These are phyloP conservation scores for Tylopilus balloui DNA, from an alignment of 768 basidiomycete genomes.

Conservation along the genomic window DNA sequence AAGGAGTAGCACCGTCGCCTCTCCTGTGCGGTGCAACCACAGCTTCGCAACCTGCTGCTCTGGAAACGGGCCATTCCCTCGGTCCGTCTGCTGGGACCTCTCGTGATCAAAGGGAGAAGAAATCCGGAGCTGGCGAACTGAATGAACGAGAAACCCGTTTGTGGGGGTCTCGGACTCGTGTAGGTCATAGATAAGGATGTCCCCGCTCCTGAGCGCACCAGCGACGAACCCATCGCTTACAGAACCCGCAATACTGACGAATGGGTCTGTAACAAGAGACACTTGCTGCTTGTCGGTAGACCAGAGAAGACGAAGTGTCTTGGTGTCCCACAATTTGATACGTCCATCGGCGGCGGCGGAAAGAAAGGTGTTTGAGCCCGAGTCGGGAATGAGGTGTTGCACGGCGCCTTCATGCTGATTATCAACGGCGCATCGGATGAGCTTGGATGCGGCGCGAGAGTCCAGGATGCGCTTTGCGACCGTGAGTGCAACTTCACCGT, in stretches of 20 bases:
- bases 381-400: conserved; percentile 51
- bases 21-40: conserved; percentile 15
- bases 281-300: conserved; percentile 41
- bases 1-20: conserved; percentile 34
- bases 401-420: conserved; percentile 67
- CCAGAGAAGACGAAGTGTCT: conserved; percentile 56
- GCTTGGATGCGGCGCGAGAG: conserved; percentile 39
- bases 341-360: conserved; percentile 60
- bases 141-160: conserved; percentile 11
- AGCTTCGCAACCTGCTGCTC: conserved; percentile 13
- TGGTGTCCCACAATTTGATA: conserved; percentile 72
- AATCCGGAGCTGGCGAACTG: conserved; percentile 33
- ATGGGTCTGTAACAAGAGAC: conserved; percentile 43
- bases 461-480: conserved; percentile 59
- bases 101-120: conserved; percentile 30
- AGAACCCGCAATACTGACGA: conserved; percentile 45
- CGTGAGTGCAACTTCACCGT: conserved; percentile 64
- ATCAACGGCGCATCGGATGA: conserved; percentile 44
- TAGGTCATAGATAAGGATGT: conserved; percentile 52
- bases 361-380: conserved; percentile 34
- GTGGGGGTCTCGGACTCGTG: conserved; percentile 26
- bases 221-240: conserved; percentile 42
- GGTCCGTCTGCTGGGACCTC: neutral
- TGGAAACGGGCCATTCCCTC: neutral
- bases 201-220: conserved; percentile 53